Conservation (phyloP, 164 flowering plant genomes). For the grape (Vitis vinifera) region DNA sequence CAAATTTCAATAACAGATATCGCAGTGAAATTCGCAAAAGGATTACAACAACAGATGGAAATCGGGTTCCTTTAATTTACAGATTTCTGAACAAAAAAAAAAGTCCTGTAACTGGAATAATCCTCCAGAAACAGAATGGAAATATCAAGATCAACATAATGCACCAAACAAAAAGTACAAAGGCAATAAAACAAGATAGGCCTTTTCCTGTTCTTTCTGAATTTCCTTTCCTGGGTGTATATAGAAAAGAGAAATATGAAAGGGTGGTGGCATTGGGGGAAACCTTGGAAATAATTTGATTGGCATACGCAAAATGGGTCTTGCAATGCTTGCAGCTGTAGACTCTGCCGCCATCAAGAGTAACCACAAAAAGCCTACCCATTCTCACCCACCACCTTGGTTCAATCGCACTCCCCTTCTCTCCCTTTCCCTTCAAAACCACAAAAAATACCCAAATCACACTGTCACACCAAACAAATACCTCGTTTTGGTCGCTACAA, state of each 20-base stretch:
- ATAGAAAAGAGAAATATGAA: neutral
- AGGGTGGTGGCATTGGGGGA: neutral
- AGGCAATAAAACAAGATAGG: neutral
- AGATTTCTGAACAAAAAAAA: too few species aligned
- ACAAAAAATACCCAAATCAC: neutral
- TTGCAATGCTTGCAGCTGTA: conserved; percentile 61
- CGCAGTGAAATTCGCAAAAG: too few species aligned
- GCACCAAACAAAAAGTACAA: neutral
- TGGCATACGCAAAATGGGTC: conserved; percentile 50
- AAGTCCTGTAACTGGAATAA: too few species aligned
- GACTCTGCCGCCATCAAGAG: conserved; percentile 43
- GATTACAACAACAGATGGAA: too few species aligned
- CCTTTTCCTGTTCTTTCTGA: too few species aligned
- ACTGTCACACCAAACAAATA: neutral
- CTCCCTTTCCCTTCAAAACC: neutral
- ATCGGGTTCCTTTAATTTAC: too few species aligned
- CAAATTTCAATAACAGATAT: too few species aligned
- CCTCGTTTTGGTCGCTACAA: too few species aligned
- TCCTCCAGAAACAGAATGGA: too few species aligned
- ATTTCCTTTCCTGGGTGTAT: neutral
- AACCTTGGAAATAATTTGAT: conserved; percentile 58
- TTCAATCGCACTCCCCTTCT: neutral
- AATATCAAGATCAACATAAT: too few species aligned
- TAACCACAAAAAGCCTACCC: conserved; percentile 54
- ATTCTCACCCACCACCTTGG: conserved; percentile 15